phyloP scores from a whole-genome alignment of 495 filamentous ascomycete species.

The Haplographium delicatum region DNA sequence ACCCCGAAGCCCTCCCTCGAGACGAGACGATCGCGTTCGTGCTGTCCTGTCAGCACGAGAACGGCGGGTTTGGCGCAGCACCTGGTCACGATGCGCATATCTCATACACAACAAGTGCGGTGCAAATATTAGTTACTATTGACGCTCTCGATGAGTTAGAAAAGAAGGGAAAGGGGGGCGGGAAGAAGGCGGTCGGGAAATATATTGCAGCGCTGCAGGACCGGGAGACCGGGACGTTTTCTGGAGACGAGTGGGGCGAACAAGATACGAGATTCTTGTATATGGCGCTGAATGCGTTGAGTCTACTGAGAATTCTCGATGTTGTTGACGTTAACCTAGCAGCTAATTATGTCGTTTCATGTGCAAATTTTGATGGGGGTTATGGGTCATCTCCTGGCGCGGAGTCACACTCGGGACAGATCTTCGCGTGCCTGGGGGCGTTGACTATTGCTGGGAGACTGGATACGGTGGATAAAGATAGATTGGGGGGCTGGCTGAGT shows the following conservation, averaged over 20 bases:
- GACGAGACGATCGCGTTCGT: constrained; percentile 84
- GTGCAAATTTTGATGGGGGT: constrained; percentile 88
- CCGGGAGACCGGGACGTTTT: constrained; percentile 73
- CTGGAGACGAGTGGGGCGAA: constrained; percentile 95
- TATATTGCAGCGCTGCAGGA: constrained; percentile 79
- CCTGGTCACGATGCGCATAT: constrained; percentile 94
- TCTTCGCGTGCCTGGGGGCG: constrained; percentile 91
- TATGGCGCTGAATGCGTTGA: constrained; percentile 79
- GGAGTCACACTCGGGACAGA: constrained; percentile 88
- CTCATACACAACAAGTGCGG: constrained; percentile 86
- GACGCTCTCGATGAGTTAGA: constrained; percentile 85
- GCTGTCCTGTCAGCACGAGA: constrained; percentile 80
- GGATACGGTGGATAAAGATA: constrained; percentile 78
- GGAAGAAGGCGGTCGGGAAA: constrained; percentile 53
- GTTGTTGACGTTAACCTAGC: constrained; percentile 74
- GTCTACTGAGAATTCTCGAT: constrained; percentile 64
- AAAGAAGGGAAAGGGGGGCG: constrained; percentile 65
- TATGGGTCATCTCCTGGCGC: constrained; percentile 85
- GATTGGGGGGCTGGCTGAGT: constrained; percentile 83
- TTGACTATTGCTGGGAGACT: constrained; percentile 75
- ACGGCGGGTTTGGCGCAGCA: constrained; percentile 87
- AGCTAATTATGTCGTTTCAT: constrained; percentile 68
- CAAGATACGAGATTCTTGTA: constrained; percentile 92
- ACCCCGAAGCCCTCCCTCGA: constrained; percentile 74
- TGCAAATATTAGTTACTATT: constrained; percentile 81